phyloP scores from a whole-genome alignment of 768 basidiomycete species.

The Boletus reticulatus region DNA sequence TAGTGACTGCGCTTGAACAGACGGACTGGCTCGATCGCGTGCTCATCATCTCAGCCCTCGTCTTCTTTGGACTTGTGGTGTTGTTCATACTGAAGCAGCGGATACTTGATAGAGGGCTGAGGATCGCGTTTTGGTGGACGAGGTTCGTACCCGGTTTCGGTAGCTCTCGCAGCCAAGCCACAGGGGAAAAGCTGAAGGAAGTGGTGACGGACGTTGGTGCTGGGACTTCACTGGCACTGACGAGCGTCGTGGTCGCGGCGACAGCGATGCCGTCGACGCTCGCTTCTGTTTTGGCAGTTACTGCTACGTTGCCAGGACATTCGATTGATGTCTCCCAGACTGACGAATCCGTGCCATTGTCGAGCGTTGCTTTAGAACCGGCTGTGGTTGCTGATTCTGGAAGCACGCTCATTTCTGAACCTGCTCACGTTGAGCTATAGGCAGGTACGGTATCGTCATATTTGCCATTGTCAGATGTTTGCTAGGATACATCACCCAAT shows the following conservation, averaged over 20 bases:
- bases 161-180: conserved; percentile 1
- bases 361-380: neutral
- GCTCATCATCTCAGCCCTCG: conserved; percentile 74
- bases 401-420: neutral
- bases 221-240: conserved; percentile 3
- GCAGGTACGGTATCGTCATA: neutral
- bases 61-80: conserved; percentile 82
- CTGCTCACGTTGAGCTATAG: conserved; percentile 19
- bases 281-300: conserved; percentile 9
- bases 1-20: conserved; percentile 85
- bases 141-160: conserved; percentile 53
- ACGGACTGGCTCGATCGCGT: conserved; percentile 92
- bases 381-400: neutral
- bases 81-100: conserved; percentile 88
- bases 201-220: neutral
- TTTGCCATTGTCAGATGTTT: neutral
- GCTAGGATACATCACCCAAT: no score
- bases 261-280: conserved; percentile 9
- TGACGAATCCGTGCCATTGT: neutral
- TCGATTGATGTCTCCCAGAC: neutral
- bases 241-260: conserved; percentile 5
- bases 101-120: conserved; percentile 73
- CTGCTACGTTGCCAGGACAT: neutral
- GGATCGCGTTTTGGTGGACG: conserved; percentile 89
- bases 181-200: conserved; percentile 6